Evolutionary conservation across 345 rosid genomes (phyloP), one percentile per base, ranked within the genome.

Genomic region (Sonneratia caseolaris): DNA sequence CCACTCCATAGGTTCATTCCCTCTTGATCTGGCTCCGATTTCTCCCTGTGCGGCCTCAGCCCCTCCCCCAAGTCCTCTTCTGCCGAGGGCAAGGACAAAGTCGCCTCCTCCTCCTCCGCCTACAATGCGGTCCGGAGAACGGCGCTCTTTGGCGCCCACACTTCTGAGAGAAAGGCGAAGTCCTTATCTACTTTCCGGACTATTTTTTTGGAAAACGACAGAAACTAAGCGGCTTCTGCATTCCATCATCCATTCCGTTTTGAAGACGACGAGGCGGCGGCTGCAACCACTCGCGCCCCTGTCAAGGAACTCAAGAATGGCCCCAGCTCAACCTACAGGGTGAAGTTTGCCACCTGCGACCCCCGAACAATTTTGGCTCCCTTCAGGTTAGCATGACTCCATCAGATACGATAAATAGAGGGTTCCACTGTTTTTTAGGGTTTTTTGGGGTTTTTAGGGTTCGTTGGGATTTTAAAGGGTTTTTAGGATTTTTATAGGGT

Each of bases 1-100:
- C 51, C 89, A 82, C 85, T 96, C 97, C 65, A 92, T 68, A 82
- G 98, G 82, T 96, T 96, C 75, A 96, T 96, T 1, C 99, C 99
- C 27, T 85, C 96, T 79, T 88, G 97, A 88, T 89, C 98, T 57
- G 86, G 87, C 70, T 96, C 98, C 24, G 91, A 96, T 78, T 92
- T 92, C 73, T 91, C 86, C 2, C 91, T 96, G 24, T 92, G 91
- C 75, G 86, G 86, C 69, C 83, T 27, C 32, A 27, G 32, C 32
- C 32, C 32, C 32, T 27, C 32, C 32, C 32, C 32, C 32, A 27
- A 27, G 0, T 64, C 77, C 1, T 78, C 71, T 55, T 24, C 83
- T 1, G 76, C 72, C 3, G 84, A 82, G 21, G 85, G 90, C 18
- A 89, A 91, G 75, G 97, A 91, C 65, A 7, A n/a, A n/a, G 15